These are phyloP conservation scores for Macrolepiota fuliginosa DNA, from an alignment of 768 basidiomycete genomes.

Conservation along the genomic window DNA sequence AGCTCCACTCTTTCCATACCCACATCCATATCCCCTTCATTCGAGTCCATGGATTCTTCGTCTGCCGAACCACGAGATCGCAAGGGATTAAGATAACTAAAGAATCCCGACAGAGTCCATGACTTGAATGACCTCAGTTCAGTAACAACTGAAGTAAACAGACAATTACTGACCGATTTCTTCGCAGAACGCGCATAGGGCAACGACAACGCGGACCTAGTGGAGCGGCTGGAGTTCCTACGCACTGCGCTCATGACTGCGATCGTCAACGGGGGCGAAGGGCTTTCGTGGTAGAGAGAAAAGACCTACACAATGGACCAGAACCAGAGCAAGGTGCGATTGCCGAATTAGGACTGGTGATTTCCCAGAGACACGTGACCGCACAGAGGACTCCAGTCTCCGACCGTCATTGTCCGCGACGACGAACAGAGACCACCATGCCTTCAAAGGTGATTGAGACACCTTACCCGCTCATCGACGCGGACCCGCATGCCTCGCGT, in stretches of 20 bases:
- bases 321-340: conserved; percentile 9
- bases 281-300: conserved; percentile 14
- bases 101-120: conserved; percentile 52
- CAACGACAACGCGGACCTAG: conserved; percentile 30
- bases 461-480: conserved; percentile 89
- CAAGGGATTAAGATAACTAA: conserved; percentile 52
- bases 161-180: conserved; percentile 20
- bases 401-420: conserved; percentile 29
- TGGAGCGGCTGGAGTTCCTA: conserved; percentile 32
- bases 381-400: conserved; percentile 8
- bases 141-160: conserved; percentile 14
- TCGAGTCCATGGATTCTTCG: conserved; percentile 10
- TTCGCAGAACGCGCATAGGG: conserved; percentile 51
- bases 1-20: conserved; percentile 20
- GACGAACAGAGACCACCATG: conserved; percentile 33
- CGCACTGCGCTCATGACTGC: conserved; percentile 58
- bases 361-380: conserved; percentile 25
- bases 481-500: conserved; percentile 85
- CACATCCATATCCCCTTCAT: conserved; percentile 3
- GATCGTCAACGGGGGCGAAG: conserved; percentile 5
- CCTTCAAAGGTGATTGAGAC: conserved; percentile 51
- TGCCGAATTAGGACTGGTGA: conserved; percentile 27
- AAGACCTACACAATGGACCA: conserved; percentile 22
- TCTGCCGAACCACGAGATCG: conserved; percentile 27
- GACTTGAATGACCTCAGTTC: conserved; percentile 21